Base-by-base conservation (phyloP, 31 red algal genomes). In the Asparagopsis taxiformis region DNA sequence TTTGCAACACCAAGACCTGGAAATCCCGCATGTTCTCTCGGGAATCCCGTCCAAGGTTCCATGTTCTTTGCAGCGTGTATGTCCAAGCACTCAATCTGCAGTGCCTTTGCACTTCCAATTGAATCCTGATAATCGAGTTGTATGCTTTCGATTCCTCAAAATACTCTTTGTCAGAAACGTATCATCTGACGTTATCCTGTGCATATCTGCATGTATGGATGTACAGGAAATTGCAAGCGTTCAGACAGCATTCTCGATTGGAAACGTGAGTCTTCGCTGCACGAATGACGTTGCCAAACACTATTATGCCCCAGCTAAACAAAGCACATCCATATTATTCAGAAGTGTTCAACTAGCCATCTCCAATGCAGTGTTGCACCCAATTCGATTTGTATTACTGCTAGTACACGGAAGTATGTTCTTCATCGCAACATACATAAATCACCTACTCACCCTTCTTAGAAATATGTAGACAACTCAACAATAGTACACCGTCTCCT, bases 1-100 rank as follows among this genome's bases (percentile, higher is more conserved):
- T 9, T 6, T 46, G 6, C 41, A 46, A 13, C 8, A 9, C 41
- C 6, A 46, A 9, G 41, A 46, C 41, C 8, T 46, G 41, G 8
- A 13, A 46, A 46, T 46, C 13, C 41, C 41, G 41, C 31, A 56
- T 24, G 52, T 72, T 20, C n/a, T 72, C 19, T 54, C 48, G 29
- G 68, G 67, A 19, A 29, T 55, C 30, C 9, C 32, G 9, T 32
- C 39, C 28, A 2, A 21, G 6, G 23, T 10, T 24, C 56, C 30
- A 13, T 72, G 68, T 2, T 29, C 5, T 16, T 30, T 72, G 16
- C 31, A 22, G 29, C 5, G 68, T 37, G 51, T 35, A 39, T 58
- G 52, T 33, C 51, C 52, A 3, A 33, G 20, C 26, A 51, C 9
- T 5, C 21, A 9, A 30, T 69, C 32, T 69, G 46, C 1, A 7